These are phyloP conservation scores for Aquilaria sinensis DNA, from an alignment of 345 rosid species.

Conservation along the genomic window DNA sequence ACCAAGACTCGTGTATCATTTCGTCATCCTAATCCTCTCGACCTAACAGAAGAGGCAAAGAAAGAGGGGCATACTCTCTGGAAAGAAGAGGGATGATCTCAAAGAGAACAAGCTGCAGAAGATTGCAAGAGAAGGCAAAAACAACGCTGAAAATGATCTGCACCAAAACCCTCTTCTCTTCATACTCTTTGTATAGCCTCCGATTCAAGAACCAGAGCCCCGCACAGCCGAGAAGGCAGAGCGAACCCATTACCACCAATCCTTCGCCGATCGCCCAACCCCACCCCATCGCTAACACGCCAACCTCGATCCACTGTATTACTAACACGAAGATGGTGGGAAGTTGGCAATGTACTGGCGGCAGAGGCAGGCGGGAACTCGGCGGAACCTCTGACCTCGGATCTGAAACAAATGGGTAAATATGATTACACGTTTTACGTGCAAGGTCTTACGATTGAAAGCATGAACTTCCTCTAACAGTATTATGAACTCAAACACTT, in stretches of 20 bases:
- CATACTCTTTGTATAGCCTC: conserved; percentile 89
- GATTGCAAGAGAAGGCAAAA: conserved; percentile 91
- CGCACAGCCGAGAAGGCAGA: conserved; percentile 68
- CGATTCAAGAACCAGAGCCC: conserved; percentile 91
- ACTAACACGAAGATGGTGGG: too few species aligned
- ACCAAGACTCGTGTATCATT: not conserved
- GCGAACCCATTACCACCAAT: conserved; percentile 50
- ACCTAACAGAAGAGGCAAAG: not conserved
- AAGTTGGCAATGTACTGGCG: too few species aligned
- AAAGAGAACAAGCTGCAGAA: conserved; percentile 90
- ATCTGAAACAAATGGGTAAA: too few species aligned
- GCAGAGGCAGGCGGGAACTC: too few species aligned
- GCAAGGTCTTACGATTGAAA: too few species aligned
- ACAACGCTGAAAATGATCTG: conserved; percentile 95
- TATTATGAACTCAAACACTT: too few species aligned
- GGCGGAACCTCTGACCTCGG: too few species aligned
- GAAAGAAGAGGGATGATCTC: conserved; percentile 95
- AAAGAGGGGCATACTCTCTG: conserved; percentile 43
- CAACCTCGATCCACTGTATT: too few species aligned
- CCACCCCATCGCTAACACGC: conserved; percentile 38
- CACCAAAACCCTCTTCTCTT: conserved; percentile 83
- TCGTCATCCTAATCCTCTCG: too few species aligned
- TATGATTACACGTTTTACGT: too few species aligned
- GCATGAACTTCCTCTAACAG: too few species aligned
- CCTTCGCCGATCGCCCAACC: conserved; percentile 72